Evolutionary conservation across 208 protist species (phyloP).

Genomic region (Hexamita inflata): DNA sequence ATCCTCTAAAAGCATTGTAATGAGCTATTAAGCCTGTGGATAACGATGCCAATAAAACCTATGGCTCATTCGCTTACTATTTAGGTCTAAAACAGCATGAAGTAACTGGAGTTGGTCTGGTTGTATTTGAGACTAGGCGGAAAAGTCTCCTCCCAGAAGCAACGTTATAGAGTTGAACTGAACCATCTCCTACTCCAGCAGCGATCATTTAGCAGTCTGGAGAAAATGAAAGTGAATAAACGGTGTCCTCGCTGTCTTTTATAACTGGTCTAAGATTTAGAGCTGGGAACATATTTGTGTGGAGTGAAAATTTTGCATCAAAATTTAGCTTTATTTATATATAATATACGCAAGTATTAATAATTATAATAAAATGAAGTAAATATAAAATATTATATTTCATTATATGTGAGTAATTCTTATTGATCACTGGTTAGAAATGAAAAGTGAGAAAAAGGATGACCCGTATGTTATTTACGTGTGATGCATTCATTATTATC

Average conservation of each 20-base stretch:
- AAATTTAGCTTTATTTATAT: no score
- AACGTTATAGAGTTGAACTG: constrained; percentile 33
- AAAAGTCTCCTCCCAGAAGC: constrained; percentile 20
- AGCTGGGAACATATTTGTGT: not conserved
- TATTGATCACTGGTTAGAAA: no score
- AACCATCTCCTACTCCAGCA: constrained; percentile 37
- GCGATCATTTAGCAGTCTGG: constrained; percentile 31
- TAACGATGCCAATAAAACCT: not conserved
- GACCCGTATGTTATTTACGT: no score
- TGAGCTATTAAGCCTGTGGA: constrained; percentile 37
- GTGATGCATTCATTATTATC: no score
- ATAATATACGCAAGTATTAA: no score
- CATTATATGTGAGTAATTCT: no score
- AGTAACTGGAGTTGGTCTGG: constrained; percentile 28
- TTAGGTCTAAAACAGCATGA: not conserved
- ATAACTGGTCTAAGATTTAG: not conserved
- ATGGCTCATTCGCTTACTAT: constrained; percentile 27
- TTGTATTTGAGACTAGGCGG: no score
- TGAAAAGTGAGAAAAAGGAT: no score
- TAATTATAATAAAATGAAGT: no score
- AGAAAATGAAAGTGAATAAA: constrained; percentile 38
- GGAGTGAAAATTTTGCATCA: no score
- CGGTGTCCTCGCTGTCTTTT: constrained; percentile 22
- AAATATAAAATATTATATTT: no score
- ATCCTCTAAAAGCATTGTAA: constrained; percentile 45